A percentile compares a stretch with the other conserved stretches of the same genome.
Conservation (phyloP, 148 eudicot species). For the Vaccinium corymbosum region DNA sequence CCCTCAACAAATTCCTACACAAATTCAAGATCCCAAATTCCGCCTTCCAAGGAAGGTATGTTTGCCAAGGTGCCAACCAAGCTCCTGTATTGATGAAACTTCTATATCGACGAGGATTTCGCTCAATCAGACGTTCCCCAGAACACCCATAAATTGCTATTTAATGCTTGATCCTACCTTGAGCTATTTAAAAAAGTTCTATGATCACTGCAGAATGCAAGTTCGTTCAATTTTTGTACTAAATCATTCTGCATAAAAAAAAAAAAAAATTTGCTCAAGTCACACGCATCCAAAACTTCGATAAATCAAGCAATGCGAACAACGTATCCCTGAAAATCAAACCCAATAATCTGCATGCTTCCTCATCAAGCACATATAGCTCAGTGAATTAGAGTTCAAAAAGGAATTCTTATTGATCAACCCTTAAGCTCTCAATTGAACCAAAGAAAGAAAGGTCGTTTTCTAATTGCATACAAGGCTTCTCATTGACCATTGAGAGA, state of each 20-base stretch:
- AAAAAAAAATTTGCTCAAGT: too few relatives aligned
- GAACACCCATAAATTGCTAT: not conserved
- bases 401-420: not conserved
- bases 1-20: not conserved
- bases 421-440: not conserved
- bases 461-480: not conserved
- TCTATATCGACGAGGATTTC: not conserved
- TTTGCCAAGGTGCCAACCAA: not conserved
- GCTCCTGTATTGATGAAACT: not conserved
- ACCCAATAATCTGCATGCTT: not conserved
- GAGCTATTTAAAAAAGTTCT: not conserved
- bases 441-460: not conserved
- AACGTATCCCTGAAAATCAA: not conserved
- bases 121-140: not conserved
- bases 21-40: not conserved
- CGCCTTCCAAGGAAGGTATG: not conserved
- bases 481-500: not conserved
- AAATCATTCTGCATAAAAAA: not conserved
- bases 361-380: not conserved
- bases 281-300: not conserved
- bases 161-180: not conserved
- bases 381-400: not conserved
- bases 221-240: not conserved
- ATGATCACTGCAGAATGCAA: not conserved
- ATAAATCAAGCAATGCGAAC: not conserved